These are phyloP conservation scores for Ophiocordyceps australis DNA, from an alignment of 2,329 filamentous ascomycete species.

Conservation along the genomic window DNA sequence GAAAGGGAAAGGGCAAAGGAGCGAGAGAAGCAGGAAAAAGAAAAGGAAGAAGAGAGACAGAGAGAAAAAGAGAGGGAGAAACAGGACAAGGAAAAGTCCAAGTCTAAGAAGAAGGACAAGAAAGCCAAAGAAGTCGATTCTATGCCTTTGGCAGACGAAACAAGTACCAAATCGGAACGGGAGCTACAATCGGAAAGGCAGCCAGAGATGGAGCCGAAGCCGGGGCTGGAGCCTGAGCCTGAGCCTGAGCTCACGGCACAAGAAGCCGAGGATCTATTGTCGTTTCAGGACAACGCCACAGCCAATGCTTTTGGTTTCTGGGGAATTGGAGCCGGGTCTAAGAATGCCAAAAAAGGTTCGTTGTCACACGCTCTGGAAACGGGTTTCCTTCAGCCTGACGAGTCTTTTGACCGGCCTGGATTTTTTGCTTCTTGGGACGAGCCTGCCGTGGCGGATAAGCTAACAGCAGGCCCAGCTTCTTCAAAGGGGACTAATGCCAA, in stretches of 20 bases:
- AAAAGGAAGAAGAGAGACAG: conserved; percentile 4
- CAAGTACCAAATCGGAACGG: background rate
- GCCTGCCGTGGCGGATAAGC: conserved; percentile 19
- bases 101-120: conserved; percentile 7
- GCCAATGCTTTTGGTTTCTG: conserved; percentile 36
- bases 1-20: conserved; percentile 8
- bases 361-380: conserved; percentile 10
- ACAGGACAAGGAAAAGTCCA: conserved; percentile 6
- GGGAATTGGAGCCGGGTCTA: conserved; percentile 23
- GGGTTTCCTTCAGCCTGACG: no score
- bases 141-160: conserved; percentile 1
- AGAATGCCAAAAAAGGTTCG: conserved; percentile 23
- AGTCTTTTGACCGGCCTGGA: no score
- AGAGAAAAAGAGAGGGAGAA: no score
- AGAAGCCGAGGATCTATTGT: conserved; percentile 23
- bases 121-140: conserved; percentile 6
- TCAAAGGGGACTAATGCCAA: conserved; percentile 23
- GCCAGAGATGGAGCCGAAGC: conserved; percentile 2
- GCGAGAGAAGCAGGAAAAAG: conserved; percentile 1
- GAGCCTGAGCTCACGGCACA: conserved; percentile 18
- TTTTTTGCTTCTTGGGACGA: no score
- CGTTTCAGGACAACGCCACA: conserved; percentile 12
- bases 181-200: background rate
- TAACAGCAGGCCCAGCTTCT: conserved; percentile 28
- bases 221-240: conserved; percentile 5